phyloP scores from a whole-genome alignment of 2,329 filamentous ascomycete genomes.

The Chalaropsis ovoidea region DNA sequence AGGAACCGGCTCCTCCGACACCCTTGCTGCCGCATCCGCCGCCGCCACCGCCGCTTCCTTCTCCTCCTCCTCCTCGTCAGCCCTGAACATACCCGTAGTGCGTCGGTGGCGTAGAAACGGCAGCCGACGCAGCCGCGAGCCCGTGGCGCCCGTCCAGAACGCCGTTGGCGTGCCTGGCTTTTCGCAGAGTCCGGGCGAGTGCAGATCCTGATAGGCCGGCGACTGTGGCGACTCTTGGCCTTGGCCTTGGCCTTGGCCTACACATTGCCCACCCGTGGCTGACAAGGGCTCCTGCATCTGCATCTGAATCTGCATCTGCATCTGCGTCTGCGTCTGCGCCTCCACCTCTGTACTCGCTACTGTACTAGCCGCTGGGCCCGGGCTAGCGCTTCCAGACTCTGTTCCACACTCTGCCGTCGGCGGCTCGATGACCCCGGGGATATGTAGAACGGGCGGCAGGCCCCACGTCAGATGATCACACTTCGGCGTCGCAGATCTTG shows the following conservation, averaged over 20 bases:
- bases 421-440: not conserved
- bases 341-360: not conserved
- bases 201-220: not conserved
- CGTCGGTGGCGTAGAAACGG: constrained; percentile 10
- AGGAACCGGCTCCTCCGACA: constrained; percentile 1
- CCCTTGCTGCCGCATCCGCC: not conserved
- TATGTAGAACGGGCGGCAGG: not conserved
- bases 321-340: not conserved
- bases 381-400: not conserved
- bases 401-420: not conserved
- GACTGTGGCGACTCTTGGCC: not conserved
- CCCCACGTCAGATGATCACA: constrained; percentile 9
- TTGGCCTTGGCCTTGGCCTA: not conserved
- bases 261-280: not conserved
- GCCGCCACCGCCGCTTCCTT: not conserved
- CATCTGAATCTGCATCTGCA: not conserved
- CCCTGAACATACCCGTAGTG: constrained; percentile 6
- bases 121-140: constrained; percentile 2
- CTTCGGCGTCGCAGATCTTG: constrained; percentile 1
- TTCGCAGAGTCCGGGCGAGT: not conserved
- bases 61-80: not conserved
- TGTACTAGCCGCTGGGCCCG: not conserved
- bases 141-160: not conserved
- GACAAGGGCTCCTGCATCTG: not conserved
- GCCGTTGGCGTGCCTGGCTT: constrained; percentile 1